Base-by-base conservation (phyloP, 1,139 yeast genomes). In the Yamadazyma triangularis region DNA sequence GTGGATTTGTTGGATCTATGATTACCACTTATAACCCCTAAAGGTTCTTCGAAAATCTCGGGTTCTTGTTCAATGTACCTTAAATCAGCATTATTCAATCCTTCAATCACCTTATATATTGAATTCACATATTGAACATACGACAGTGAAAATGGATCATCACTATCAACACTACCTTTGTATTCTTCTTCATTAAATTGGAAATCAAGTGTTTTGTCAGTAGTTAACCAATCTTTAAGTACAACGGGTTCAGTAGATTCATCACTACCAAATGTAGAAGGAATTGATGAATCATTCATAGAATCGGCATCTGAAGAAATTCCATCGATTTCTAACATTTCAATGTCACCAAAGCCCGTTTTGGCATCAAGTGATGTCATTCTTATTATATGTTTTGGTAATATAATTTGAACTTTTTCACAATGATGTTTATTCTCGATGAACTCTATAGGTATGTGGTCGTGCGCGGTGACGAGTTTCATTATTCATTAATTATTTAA, bases 251-350 rank as follows among this genome's bases (percentile, higher is more conserved):
- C 40, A 14, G 35, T 25, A 8, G 28, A n/a, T 10, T 26, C 34
- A 2, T 35, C 36, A 15, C 32, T 27, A 6, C 36, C 47, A 24
- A 40, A 34, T 4, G 34, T 28, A 1, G 47, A 41, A 2, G 42
- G 39, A 21, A 41, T 33, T 7, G 51, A 45, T 2, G 58, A 41
- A 18, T 48, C 51, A 8, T 63, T 46, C 7, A 55, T 45, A 3
- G 58, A 54, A 32, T 57, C 68, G 0, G 62, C 59, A 22, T 56
- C 68, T 0, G 64, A 57, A 2, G 58, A 48, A 16, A 51, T 42
- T 13, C 61, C 72, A 1, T 70, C 71, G 15, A 68, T 58, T 28
- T 67, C 73, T 30, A 69, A 51, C 73, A 67, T 65, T 37, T 67
- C 73, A 21, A 68, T 65, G 36, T 67, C 73, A 25, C 58, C 67